Conservation (phyloP, 371 early-diverging fungal genomes). For the Syncephalis fuscata region DNA sequence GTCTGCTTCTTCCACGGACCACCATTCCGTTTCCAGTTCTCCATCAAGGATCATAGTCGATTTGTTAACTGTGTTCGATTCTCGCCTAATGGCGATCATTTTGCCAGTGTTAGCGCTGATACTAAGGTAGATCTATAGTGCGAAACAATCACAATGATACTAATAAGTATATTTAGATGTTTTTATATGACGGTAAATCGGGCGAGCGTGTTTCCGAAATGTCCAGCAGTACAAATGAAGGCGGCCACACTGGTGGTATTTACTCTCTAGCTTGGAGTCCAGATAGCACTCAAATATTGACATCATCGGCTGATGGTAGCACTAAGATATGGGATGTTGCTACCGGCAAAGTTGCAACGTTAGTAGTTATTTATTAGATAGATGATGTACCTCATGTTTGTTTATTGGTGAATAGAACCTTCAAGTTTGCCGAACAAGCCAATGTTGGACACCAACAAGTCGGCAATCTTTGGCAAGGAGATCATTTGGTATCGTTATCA, state of each 20-base stretch:
- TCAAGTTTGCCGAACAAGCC: constrained; percentile 8
- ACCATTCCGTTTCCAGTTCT: constrained; percentile 67
- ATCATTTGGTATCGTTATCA: constrained; percentile 56
- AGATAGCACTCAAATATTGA: constrained; percentile 55
- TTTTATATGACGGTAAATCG: constrained; percentile 82
- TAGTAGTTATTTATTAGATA: constrained; percentile 8
- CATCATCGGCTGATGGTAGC: constrained; percentile 76
- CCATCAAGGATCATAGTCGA: constrained; percentile 62
- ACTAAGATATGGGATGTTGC: constrained; percentile 87
- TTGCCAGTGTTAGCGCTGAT: constrained; percentile 80
- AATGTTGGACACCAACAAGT: constrained; percentile 71
- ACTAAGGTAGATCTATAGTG: constrained; percentile 50
- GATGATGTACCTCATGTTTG: not conserved
- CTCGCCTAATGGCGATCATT: constrained; percentile 66
- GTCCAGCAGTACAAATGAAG: constrained; percentile 16
- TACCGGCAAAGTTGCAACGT: constrained; percentile 47
- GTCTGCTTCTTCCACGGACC: constrained; percentile 83
- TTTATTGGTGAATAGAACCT: not conserved
- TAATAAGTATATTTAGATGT: constrained; percentile 27
- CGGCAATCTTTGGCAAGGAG: constrained; percentile 79
- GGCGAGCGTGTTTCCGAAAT: constrained; percentile 70
- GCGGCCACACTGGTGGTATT: constrained; percentile 64
- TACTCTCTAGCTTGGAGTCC: constrained; percentile 78
- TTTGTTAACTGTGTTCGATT: constrained; percentile 82
- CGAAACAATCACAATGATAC: not conserved